Evolutionary conservation across 805 yeast genomes (phyloP).

Genomic region (Metschnikowia peoriensis): DNA sequence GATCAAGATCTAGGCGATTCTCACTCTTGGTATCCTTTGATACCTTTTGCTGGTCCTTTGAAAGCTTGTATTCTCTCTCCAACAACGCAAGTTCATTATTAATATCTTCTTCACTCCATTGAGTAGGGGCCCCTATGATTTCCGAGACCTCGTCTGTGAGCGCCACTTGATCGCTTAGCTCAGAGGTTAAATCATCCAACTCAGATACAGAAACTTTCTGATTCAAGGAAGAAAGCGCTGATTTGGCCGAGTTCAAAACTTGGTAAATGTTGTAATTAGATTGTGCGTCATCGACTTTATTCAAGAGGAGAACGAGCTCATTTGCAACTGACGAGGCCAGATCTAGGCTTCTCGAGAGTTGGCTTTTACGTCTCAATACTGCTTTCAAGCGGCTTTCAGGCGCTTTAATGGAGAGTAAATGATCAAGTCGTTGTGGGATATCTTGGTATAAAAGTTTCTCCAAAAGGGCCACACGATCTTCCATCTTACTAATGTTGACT

Average conservation of each 20-base stretch:
- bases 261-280: conserved; percentile 25
- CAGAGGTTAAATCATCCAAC: conserved; percentile 26
- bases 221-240: conserved; percentile 29
- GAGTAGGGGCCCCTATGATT: conserved; percentile 17
- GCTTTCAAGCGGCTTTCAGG: conserved; percentile 19
- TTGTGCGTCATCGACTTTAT: conserved; percentile 37
- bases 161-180: conserved; percentile 31
- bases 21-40: background rate
- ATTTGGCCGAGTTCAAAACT: conserved; percentile 27
- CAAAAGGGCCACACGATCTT: conserved; percentile 19
- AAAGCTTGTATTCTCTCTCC: conserved; percentile 18
- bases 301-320: conserved; percentile 25
- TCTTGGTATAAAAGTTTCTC: conserved; percentile 21
- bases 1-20: background rate
- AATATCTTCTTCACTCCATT: conserved; percentile 25
- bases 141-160: conserved; percentile 28
- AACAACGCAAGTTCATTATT: conserved; percentile 30
- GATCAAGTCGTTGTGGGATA: conserved; percentile 17
- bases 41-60: background rate
- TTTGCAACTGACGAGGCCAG: conserved; percentile 16
- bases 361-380: conserved; percentile 18
- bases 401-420: conserved; percentile 15
- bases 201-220: conserved; percentile 25
- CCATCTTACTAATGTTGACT: conserved; percentile 19
- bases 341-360: conserved; percentile 18